Evolutionary conservation across 352 stramenopile species (phyloP).

Genomic region (Hyaloperonospora arabidopsidis): DNA sequence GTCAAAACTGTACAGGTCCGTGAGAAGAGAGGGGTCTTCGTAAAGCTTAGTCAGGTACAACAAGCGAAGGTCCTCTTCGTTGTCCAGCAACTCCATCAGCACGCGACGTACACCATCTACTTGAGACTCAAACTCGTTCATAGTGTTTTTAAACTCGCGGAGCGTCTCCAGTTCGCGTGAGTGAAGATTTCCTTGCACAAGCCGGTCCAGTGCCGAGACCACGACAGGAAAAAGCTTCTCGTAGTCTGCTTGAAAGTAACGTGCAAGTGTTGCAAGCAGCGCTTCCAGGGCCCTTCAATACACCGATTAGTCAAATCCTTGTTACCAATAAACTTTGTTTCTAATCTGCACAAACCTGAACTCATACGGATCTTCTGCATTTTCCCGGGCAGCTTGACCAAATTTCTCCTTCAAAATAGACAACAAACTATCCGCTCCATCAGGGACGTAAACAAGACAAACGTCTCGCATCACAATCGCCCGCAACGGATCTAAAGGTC

Average conservation of each 20-base stretch:
- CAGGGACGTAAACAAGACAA: constrained; percentile 52
- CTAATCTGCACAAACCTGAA: constrained; percentile 39
- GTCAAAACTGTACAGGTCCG: constrained; percentile 56
- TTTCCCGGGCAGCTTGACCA: constrained; percentile 37
- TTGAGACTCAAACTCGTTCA: constrained; percentile 65
- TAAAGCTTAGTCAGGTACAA: constrained; percentile 65
- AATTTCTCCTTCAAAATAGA: constrained; percentile 65
- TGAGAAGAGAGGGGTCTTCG: constrained; percentile 42
- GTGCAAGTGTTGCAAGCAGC: constrained; percentile 46
- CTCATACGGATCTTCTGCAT: constrained; percentile 53
- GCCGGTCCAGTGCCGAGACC: constrained; percentile 37
- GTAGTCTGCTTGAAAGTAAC: constrained; percentile 52
- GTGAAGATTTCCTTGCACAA: constrained; percentile 41
- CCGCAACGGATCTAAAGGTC: constrained; percentile 44
- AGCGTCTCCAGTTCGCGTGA: constrained; percentile 52
- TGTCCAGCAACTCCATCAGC: constrained; percentile 59
- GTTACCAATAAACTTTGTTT: background rate
- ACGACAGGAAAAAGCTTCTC: constrained; percentile 39
- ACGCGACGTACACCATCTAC: constrained; percentile 51
- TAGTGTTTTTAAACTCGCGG: constrained; percentile 59
- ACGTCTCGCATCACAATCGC: constrained; percentile 67
- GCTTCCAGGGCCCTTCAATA: constrained; percentile 39
- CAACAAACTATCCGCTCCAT: constrained; percentile 49
- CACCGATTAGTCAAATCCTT: background rate
- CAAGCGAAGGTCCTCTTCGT: constrained; percentile 55